Evolutionary conservation across 2,329 filamentous ascomycete species (phyloP), one percentile per base, ranked within the genome.

Genomic region (Epichloe baconii): DNA sequence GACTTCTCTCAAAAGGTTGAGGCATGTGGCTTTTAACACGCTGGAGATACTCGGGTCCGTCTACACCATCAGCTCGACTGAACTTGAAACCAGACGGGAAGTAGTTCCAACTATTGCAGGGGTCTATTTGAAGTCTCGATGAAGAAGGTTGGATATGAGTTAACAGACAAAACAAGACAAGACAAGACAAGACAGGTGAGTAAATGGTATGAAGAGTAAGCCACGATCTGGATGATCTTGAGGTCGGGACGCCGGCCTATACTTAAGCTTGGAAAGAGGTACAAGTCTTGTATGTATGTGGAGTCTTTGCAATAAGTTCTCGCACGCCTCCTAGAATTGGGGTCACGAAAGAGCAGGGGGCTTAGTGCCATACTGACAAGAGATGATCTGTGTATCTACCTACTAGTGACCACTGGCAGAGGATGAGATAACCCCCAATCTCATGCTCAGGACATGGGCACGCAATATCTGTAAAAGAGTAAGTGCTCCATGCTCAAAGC

Each of bases 361-460:
- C 48, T 45, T 45, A 42, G 45, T 47, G 19, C 45, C 42, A 47
- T 52, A 44, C 46, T 45, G 38, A 26, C 34, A 46, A 50, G 52
- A 51, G 50, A 50, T 49, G 44, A 53, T 50, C 26, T 31, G 26
- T 31, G 26, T 31, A 31, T 31, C 47, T 53, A 49, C 53, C 50
- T 53, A 49, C 53, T 48, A 47, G 48, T 44, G 48, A 45, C 53
- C 50, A 47, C 52, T 44, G 48, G 38, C 45, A 46, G 44, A 45
- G 50, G 45, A 52, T 51, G 48, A 49, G 51, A 54, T 53, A 35
- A 55, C 38, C 49, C 44, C 49, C 37, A 21, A 43, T 48, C 44
- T 47, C 50, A 47, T 35, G 50, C 36, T 38, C 31, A 48, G 44
- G 45, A n/a, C 42, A 53, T 47, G 50, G 51, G 42, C 47, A 51